Conservation (phyloP, 192 early-diverging fungal species). For the Umbelopsis isabellina region DNA sequence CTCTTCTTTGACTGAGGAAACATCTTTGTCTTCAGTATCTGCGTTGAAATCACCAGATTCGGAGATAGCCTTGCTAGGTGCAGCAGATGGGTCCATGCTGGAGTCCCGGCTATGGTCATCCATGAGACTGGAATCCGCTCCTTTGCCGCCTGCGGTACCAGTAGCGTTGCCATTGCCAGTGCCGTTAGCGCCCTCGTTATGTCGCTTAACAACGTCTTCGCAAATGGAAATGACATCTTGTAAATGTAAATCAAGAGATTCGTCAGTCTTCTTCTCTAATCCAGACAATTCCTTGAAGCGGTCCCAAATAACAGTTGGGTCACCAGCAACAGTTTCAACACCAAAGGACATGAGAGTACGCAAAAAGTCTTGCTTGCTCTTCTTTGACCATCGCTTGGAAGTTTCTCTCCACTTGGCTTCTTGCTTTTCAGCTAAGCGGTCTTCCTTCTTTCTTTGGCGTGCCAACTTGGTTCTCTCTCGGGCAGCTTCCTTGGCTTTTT, state of each 20-base stretch:
- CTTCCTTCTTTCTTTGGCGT: conserved; percentile 48
- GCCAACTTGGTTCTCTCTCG: conserved; percentile 43
- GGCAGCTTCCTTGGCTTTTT: conserved; percentile 43
- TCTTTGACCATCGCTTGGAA: conserved; percentile 57
- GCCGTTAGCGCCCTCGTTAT: conserved; percentile 22
- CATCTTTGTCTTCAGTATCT: neutral
- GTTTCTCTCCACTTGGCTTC: conserved; percentile 42
- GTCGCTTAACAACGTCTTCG: conserved; percentile 57
- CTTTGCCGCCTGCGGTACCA: conserved; percentile 25
- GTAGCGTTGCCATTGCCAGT: conserved; percentile 12
- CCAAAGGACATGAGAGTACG: conserved; percentile 60
- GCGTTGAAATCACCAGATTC: neutral
- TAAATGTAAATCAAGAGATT: conserved; percentile 68
- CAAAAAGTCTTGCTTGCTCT: conserved; percentile 57
- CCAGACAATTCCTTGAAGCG: conserved; percentile 73
- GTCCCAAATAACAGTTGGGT: conserved; percentile 55
- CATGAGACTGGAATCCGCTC: conserved; percentile 13
- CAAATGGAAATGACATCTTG: conserved; percentile 61
- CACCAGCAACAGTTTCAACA: conserved; percentile 45
- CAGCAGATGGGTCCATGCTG: conserved; percentile 32
- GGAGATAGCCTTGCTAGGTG: neutral
- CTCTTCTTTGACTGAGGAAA: neutral
- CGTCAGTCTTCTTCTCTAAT: conserved; percentile 65
- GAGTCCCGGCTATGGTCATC: conserved; percentile 38
- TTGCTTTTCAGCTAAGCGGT: conserved; percentile 46